Percentiles rank a stretch among this genome's conserved stretches.
Evolutionary conservation across 2,329 filamentous ascomycete genomes (phyloP).

Genomic region (Myriosclerotinia scirpicola): DNA sequence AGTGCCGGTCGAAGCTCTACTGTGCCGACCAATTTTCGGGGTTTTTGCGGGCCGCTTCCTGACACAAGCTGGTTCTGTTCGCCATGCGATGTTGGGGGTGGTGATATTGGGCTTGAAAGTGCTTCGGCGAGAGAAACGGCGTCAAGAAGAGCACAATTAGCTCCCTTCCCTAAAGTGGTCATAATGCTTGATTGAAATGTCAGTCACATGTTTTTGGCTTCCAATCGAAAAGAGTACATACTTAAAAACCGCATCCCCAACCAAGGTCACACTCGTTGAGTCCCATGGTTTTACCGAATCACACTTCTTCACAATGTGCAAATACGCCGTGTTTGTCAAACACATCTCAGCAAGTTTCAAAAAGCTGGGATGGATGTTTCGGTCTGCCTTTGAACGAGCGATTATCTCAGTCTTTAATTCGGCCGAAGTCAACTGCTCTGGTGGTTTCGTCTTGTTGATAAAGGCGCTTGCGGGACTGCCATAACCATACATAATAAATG

Average conservation of each 20-base stretch:
- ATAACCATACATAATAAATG: constrained; percentile 38
- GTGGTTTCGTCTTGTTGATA: constrained; percentile 32
- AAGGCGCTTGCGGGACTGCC: constrained; percentile 31
- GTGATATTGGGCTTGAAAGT: constrained; percentile 15
- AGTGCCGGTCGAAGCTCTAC: constrained; percentile 25
- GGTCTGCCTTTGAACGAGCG: constrained; percentile 26
- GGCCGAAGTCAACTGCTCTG: constrained; percentile 27
- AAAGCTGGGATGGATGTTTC: constrained; percentile 30
- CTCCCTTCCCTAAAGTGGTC: constrained; percentile 37
- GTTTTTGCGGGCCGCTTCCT: not conserved
- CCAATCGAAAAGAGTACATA: constrained; percentile 15
- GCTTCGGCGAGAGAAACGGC: constrained; percentile 33
- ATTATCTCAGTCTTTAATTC: constrained; percentile 36
- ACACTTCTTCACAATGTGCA: constrained; percentile 32
- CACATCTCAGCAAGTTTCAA: constrained; percentile 30
- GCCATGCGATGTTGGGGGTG: not conserved
- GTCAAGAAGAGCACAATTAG: constrained; percentile 38
- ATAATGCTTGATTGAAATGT: constrained; percentile 30
- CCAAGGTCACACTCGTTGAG: constrained; percentile 31
- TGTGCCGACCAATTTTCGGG: not conserved
- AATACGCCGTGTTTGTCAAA: constrained; percentile 30
- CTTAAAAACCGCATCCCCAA: constrained; percentile 38
- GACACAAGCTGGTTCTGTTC: not conserved
- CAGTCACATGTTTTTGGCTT: constrained; percentile 8
- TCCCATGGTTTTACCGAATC: constrained; percentile 34